These are phyloP conservation scores for Curvularia hawaiiensis DNA, from an alignment of 2,329 filamentous ascomycete species.

Conservation along the genomic window DNA sequence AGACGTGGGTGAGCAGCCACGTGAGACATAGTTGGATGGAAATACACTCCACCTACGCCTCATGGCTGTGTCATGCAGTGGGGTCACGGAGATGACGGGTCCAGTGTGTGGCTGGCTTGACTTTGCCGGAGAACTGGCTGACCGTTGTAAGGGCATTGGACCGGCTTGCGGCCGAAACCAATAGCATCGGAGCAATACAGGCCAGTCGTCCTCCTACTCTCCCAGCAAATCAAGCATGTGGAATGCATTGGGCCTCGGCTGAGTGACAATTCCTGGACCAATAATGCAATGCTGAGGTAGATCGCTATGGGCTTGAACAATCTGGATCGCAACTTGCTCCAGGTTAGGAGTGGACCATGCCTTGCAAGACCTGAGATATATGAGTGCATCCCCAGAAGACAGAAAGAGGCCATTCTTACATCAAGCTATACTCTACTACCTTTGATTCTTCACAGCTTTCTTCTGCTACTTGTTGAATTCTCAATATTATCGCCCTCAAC, in stretches of 20 bases:
- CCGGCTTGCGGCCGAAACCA: constrained; percentile 5
- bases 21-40: background rate
- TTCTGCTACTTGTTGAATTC: background rate
- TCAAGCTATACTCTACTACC: background rate
- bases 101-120: background rate
- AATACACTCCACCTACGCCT: background rate
- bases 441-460: background rate
- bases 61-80: background rate
- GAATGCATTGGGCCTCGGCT: background rate
- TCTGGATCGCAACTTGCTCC: background rate
- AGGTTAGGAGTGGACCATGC: background rate
- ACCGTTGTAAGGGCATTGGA: background rate
- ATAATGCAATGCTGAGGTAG: background rate
- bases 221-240: background rate
- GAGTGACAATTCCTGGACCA: background rate
- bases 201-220: too few relatives aligned
- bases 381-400: background rate
- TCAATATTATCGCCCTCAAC: background rate
- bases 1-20: background rate
- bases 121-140: background rate
- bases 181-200: background rate
- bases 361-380: background rate
- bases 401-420: background rate
- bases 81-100: background rate
- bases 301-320: background rate